These are phyloP conservation scores for Kwoniella sp. DNA, from an alignment of 768 basidiomycete species.

Conservation along the genomic window DNA sequence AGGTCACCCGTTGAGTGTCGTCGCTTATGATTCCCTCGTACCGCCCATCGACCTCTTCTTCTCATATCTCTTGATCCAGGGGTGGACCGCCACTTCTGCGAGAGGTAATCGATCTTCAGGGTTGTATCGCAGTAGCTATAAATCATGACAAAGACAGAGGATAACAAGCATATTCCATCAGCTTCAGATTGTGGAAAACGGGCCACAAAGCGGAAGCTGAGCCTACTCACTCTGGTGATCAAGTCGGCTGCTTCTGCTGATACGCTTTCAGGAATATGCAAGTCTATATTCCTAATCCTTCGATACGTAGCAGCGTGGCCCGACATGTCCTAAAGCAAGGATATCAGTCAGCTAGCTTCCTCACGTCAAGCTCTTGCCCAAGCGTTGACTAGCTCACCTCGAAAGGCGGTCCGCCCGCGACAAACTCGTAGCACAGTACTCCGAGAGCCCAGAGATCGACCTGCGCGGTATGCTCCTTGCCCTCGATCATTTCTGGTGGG, in stretches of 20 bases:
- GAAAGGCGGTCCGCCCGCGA: constrained; percentile 80
- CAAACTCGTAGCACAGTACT: constrained; percentile 93
- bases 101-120: constrained; percentile 76
- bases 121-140: constrained; percentile 74
- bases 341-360: not conserved
- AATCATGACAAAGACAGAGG: too few species aligned
- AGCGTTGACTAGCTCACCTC: constrained; percentile 62
- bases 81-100: constrained; percentile 72
- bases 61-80: constrained; percentile 69
- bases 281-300: constrained; percentile 68
- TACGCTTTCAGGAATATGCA: constrained; percentile 65
- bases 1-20: too few species aligned
- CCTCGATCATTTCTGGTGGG: constrained; percentile 98
- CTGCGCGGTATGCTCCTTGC: constrained; percentile 80
- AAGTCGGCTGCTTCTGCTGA: constrained; percentile 70
- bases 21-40: constrained; percentile 13
- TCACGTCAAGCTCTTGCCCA: too few species aligned
- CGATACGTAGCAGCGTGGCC: constrained; percentile 74
- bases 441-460: constrained; percentile 98
- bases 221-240: constrained; percentile 62
- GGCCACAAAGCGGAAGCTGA: too few species aligned
- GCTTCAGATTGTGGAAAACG: not conserved
- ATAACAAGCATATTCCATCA: not conserved
- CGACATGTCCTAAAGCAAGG: constrained; percentile 27
- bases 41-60: constrained; percentile 34